Conservation (phyloP, 257 asterid species). For the Lithospermum erythrorhizon region DNA sequence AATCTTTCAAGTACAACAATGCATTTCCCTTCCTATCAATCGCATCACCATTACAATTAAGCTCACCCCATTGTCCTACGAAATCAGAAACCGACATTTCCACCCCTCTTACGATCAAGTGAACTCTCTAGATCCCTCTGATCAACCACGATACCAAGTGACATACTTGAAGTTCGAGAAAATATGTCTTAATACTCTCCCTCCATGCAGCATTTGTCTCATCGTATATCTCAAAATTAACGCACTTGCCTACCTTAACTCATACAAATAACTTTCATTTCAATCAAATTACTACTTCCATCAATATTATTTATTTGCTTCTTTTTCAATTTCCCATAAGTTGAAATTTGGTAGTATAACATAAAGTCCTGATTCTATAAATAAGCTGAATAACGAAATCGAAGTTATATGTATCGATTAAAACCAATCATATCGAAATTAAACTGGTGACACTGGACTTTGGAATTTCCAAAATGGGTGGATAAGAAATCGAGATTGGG, state of each 20-base stretch:
- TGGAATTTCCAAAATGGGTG: slow-evolving; percentile 56
- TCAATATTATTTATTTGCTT: too few species aligned
- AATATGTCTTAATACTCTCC: background rate
- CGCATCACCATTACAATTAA: slow-evolving; percentile 19
- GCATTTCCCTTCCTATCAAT: slow-evolving; percentile 20
- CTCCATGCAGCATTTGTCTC: too few species aligned
- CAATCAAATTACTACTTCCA: too few species aligned
- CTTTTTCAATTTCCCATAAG: too few species aligned
- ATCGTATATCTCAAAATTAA: too few species aligned
- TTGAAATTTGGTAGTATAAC: too few species aligned
- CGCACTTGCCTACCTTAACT: too few species aligned
- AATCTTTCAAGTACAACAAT: slow-evolving; percentile 74
- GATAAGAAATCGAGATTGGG: slow-evolving; percentile 66
- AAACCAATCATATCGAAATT: slow-evolving; percentile 2
- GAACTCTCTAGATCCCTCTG: slow-evolving; percentile 64
- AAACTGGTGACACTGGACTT: slow-evolving; percentile 46
- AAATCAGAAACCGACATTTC: slow-evolving; percentile 82
- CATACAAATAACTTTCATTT: too few species aligned
- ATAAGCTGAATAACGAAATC: too few species aligned
- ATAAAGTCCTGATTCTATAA: too few species aligned
- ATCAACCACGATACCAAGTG: slow-evolving; percentile 48
- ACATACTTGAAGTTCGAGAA: background rate
- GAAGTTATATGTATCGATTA: too few species aligned
- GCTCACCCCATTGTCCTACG: slow-evolving; percentile 36
- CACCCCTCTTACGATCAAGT: slow-evolving; percentile 68